Evolutionary conservation across 2,329 filamentous ascomycete species (phyloP), one percentile per base, ranked within the genome.

Genomic region (Rhexocercosporidium sp.): DNA sequence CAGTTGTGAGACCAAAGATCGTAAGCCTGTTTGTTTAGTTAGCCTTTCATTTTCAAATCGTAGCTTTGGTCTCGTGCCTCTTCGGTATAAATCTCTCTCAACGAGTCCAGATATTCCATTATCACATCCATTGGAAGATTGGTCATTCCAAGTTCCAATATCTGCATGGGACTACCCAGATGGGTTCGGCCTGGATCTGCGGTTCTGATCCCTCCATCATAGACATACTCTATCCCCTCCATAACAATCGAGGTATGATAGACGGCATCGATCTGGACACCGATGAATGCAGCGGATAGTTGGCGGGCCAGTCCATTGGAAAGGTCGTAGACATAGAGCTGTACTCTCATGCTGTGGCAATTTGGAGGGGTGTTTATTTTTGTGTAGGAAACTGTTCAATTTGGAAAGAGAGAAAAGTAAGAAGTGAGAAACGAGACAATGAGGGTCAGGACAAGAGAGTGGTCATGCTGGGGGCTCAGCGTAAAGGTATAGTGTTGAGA

Each of bases 171-270:
- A 63, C 84, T 85, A 7, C 95, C 96, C 74, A 97, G 90, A 77
- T 98, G 95, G 1, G 94, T 97, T 12, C 87, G 85, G 0, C 94
- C 94, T 0, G 96, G 93, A 11, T 83, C 81, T 68, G 95, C 93
- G 63, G 90, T 89, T 74, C 97, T 92, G 62, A 98, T 91, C 64
- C 93, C 93, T 64, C 92, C 90, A 68, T 97, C 95, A 73, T 94
- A 98, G 74, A 95, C 88, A 78, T 97, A 97, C 80, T 99, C 96
- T 60, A 91, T 86, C n/a, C 90, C 90, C 62, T 89, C 87, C 46
- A 98, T 84, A 49, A 97, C 90, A 63, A 99, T 89, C 0, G 94
- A 93, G 0, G 96, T 98, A 78, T 99, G 96, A 74, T 98, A 98
- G 62, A 99, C 88, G 63, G 96, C 96, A 78, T 98, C 95, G 59